A percentile compares a stretch with the other conserved stretches of the same genome.
Conservation (phyloP, 768 basidiomycete species). For the Suillus subluteus region DNA sequence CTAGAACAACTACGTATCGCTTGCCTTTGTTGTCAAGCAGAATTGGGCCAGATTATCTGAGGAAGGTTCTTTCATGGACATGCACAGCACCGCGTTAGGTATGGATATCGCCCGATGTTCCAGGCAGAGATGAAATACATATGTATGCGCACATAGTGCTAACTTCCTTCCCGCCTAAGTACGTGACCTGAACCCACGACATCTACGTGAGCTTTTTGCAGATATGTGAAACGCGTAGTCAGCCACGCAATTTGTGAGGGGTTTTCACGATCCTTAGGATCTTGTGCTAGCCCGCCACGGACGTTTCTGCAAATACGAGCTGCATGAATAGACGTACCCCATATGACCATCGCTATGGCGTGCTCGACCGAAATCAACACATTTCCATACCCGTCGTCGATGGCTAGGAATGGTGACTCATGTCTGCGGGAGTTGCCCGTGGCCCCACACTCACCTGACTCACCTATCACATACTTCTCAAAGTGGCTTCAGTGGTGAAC, state of each 20-base stretch:
- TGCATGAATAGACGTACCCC: too few relatives aligned
- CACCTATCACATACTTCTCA: too few relatives aligned
- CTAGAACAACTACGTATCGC: conserved; percentile 83
- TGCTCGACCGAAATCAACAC: too few relatives aligned
- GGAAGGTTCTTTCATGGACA: conserved; percentile 55
- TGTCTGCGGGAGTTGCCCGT: too few relatives aligned
- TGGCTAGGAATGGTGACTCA: too few relatives aligned
- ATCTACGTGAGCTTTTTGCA: neutral
- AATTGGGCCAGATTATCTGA: conserved; percentile 70
- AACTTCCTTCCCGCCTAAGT: neutral
- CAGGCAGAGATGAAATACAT: neutral
- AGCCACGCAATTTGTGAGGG: neutral
- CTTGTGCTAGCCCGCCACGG: neutral
- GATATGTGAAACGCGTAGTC: neutral
- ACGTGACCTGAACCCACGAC: too few relatives aligned
- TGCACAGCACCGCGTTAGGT: neutral
- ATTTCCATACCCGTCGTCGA: too few relatives aligned
- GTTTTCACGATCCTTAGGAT: neutral
- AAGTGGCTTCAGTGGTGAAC: too few relatives aligned
- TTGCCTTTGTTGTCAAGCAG: conserved; percentile 77
- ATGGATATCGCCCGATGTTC: neutral
- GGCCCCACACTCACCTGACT: too few relatives aligned
- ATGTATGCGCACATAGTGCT: neutral
- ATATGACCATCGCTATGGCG: too few relatives aligned
- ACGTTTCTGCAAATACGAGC: too few relatives aligned